phyloP scores from a whole-genome alignment of 2,329 filamentous ascomycete species.

The Eutypella sp. region DNA sequence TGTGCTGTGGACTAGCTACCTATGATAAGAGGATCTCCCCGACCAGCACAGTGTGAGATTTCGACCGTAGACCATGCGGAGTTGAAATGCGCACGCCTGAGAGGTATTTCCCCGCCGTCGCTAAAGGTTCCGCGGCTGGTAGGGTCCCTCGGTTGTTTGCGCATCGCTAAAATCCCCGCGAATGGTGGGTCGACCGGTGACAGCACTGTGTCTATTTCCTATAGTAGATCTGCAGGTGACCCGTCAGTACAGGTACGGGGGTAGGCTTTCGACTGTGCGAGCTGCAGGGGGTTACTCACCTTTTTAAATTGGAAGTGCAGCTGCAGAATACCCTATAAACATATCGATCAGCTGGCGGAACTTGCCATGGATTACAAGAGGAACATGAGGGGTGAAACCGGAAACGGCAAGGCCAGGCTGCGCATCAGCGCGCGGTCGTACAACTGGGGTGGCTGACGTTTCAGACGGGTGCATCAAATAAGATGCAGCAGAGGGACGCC shows the following conservation, averaged over 20 bases:
- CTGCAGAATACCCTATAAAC: constrained; percentile 77
- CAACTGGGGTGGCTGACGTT: constrained; percentile 9
- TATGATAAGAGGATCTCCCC: background rate
- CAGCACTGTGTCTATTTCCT: constrained; percentile 28
- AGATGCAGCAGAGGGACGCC: constrained; percentile 6
- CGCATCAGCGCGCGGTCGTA: constrained; percentile 8
- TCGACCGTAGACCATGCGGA: background rate
- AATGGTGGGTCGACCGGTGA: background rate
- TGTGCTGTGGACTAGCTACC: constrained; percentile 1
- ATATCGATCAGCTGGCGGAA: constrained; percentile 13
- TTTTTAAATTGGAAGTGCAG: constrained; percentile 99
- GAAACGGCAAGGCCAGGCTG: constrained; percentile 11
- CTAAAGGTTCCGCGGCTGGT: background rate
- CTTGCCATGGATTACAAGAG: constrained; percentile 6
- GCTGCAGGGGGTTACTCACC: constrained; percentile 43
- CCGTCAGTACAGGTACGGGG: constrained; percentile 15
- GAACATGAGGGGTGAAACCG: constrained; percentile 12
- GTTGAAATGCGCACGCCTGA: background rate
- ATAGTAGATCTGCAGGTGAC: constrained; percentile 32
- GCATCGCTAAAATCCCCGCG: background rate
- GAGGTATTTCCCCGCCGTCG: background rate
- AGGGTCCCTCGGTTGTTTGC: background rate
- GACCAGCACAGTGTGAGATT: background rate
- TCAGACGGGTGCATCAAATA: constrained; percentile 7
- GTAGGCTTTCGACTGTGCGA: background rate